Conservation (phyloP, 495 filamentous ascomycete species). For the Tuber borchii region DNA sequence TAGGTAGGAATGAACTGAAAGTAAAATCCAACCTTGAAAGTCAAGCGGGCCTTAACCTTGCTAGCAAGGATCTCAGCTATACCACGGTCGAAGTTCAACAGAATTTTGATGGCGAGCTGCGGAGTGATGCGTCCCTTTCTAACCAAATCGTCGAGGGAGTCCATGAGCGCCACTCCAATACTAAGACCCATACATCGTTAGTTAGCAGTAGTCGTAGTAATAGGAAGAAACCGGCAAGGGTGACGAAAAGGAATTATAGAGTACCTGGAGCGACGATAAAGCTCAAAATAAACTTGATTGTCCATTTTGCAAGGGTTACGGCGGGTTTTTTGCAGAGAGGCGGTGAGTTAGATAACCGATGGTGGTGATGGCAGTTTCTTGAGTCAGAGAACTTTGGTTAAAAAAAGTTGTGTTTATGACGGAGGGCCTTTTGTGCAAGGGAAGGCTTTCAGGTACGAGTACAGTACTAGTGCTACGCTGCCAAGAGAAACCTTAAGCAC, state of each 20-base stretch:
- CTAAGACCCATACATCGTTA: slow-evolving; percentile 47
- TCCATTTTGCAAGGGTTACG: slow-evolving; percentile 16
- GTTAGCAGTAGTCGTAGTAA: slow-evolving; percentile 24
- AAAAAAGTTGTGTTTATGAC: neutral
- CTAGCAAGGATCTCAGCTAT: slow-evolving; percentile 82
- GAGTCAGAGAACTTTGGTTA: neutral
- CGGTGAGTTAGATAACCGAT: neutral
- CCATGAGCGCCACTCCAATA: slow-evolving; percentile 82
- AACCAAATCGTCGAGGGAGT: slow-evolving; percentile 94
- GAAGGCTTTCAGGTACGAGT: neutral
- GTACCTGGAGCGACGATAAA: slow-evolving; percentile 96
- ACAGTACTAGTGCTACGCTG: neutral
- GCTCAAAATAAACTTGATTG: slow-evolving; percentile 70
- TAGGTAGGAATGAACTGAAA: neutral
- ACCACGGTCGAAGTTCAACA: slow-evolving; percentile 82
- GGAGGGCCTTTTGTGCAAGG: neutral
- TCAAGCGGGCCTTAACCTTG: slow-evolving; percentile 80
- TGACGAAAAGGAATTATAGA: slow-evolving; percentile 30
- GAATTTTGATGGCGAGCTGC: slow-evolving; percentile 97
- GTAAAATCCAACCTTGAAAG: slow-evolving; percentile 73
- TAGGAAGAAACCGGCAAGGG: slow-evolving; percentile 29
- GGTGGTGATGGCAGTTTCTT: neutral
- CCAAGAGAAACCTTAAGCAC: neutral
- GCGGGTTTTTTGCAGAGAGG: no score
- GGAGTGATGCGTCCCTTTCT: slow-evolving; percentile 88